Percentiles rank a stretch among this genome's conserved stretches.
These are phyloP conservation scores for Sonneratia caseolaris DNA, from an alignment of 345 rosid genomes.

Conservation along the genomic window DNA sequence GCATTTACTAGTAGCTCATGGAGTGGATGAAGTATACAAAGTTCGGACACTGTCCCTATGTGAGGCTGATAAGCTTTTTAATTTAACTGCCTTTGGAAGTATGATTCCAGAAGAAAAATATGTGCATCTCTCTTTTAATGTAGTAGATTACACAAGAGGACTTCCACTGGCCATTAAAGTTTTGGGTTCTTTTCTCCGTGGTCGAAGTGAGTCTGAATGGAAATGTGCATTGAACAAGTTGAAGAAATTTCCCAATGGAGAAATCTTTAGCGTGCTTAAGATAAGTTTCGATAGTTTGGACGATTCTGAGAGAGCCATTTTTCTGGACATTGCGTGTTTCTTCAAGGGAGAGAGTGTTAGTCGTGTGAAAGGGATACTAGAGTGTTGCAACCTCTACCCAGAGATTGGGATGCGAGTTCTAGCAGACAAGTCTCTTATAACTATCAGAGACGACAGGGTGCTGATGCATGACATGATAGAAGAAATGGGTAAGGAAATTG, in stretches of 20 bases:
- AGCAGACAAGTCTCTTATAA: conserved; percentile 9
- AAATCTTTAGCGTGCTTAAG: conserved; percentile 2
- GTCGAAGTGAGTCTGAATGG: conserved; percentile 9
- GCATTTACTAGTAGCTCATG: conserved; percentile 2
- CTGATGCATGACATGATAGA: conserved; percentile 23
- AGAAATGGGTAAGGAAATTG: conserved; percentile 27
- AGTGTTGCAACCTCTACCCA: conserved; percentile 5
- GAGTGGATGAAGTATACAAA: neutral
- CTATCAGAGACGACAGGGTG: neutral
- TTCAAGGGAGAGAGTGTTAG: conserved; percentile 6
- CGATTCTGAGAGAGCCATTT: conserved; percentile 6
- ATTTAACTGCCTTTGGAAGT: conserved; percentile 5
- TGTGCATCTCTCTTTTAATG: neutral
- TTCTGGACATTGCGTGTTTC: conserved; percentile 20
- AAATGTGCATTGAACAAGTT: conserved; percentile 2
- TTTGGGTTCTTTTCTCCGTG: conserved; percentile 9
- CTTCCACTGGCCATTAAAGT: conserved; percentile 13
- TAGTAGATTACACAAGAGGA: conserved; percentile 7
- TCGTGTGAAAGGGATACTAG: neutral
- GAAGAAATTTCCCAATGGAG: neutral
- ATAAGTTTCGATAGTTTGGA: conserved; percentile 12
- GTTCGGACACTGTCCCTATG: neutral
- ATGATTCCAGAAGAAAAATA: neutral
- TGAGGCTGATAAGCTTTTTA: conserved; percentile 8
- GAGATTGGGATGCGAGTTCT: conserved; percentile 9